Percentiles rank a stretch among this genome's conserved stretches.
phyloP scores from a whole-genome alignment of 164 flowering plant species.

The Chimonanthus praecox region DNA sequence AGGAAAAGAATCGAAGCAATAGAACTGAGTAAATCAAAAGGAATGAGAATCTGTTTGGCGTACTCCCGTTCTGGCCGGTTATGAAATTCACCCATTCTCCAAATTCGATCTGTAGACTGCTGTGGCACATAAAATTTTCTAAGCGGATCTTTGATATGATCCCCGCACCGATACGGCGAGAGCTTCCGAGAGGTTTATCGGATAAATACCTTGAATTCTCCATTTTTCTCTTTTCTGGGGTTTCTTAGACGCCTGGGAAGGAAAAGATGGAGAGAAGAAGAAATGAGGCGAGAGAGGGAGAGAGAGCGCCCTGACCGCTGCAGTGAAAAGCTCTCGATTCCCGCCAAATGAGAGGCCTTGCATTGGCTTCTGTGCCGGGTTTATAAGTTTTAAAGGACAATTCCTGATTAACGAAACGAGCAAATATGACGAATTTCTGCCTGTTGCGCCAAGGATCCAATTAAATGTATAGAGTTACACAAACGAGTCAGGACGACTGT shows the following conservation, averaged over 20 bases:
- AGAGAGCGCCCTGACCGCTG: too few species aligned
- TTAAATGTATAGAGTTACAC: too few species aligned
- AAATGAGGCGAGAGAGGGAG: too few species aligned
- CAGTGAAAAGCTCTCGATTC: too few species aligned
- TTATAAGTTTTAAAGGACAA: too few species aligned
- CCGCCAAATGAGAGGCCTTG: too few species aligned
- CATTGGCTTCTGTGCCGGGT: too few species aligned
- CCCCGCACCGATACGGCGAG: conserved; percentile 44
- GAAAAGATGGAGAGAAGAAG: not conserved
- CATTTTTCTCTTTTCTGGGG: conserved; percentile 26
- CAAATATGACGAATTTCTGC: too few species aligned
- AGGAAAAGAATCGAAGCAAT: not conserved
- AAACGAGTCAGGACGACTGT: too few species aligned
- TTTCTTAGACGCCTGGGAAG: not conserved
- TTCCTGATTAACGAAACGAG: too few species aligned
- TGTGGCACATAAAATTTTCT: conserved; percentile 96
- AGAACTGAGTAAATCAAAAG: not conserved
- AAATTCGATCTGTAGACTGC: conserved; percentile 54
- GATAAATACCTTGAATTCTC: conserved; percentile 32
- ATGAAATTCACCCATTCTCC: conserved; percentile 80
- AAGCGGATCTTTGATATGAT: conserved; percentile 52
- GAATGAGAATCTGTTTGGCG: conserved; percentile 12
- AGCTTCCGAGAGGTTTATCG: conserved; percentile 6
- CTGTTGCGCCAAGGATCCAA: too few species aligned
- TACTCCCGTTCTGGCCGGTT: conserved; percentile 96